These are phyloP conservation scores for Dothiorella sarmentorum DNA, from an alignment of 2,329 filamentous ascomycete species.

Conservation along the genomic window DNA sequence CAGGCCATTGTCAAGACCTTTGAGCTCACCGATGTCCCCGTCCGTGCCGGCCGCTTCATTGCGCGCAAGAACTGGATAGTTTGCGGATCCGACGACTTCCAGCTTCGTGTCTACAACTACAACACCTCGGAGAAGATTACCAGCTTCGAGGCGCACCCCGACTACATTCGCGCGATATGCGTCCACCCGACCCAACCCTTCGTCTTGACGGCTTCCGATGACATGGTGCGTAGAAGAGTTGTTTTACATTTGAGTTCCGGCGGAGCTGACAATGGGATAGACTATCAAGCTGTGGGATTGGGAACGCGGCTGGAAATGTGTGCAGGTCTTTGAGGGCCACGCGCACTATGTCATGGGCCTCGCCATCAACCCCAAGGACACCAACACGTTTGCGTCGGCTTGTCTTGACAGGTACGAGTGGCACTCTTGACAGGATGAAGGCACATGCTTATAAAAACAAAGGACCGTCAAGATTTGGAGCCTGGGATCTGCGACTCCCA, in stretches of 20 bases:
- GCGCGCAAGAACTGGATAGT: constrained; percentile 99
- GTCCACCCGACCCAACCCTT: constrained; percentile 96
- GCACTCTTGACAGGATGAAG: background rate
- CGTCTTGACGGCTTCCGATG: constrained; percentile 92
- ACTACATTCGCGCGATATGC: constrained; percentile 95
- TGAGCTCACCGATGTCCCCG: constrained; percentile 96
- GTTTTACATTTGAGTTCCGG: background rate
- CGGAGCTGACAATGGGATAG: constrained; percentile 34
- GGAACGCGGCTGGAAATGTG: constrained; percentile 98
- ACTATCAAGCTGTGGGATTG: constrained; percentile 95
- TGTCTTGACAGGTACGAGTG: constrained; percentile 64
- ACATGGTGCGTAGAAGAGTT: constrained; percentile 60
- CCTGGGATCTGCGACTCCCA: constrained; percentile 85
- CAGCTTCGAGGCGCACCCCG: constrained; percentile 93
- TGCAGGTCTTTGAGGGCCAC: constrained; percentile 94
- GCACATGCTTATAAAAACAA: background rate
- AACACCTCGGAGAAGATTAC: constrained; percentile 99
- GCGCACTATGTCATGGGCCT: constrained; percentile 96
- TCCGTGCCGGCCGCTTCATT: constrained; percentile 93
- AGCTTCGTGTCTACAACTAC: constrained; percentile 84
- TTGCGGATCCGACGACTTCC: constrained; percentile 90
- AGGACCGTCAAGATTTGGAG: constrained; percentile 98
- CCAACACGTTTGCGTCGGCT: constrained; percentile 83
- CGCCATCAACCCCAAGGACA: constrained; percentile 86
- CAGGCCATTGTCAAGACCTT: constrained; percentile 95